phyloP scores from a whole-genome alignment of 352 stramenopile species.

The Phytopythium aichiense region DNA sequence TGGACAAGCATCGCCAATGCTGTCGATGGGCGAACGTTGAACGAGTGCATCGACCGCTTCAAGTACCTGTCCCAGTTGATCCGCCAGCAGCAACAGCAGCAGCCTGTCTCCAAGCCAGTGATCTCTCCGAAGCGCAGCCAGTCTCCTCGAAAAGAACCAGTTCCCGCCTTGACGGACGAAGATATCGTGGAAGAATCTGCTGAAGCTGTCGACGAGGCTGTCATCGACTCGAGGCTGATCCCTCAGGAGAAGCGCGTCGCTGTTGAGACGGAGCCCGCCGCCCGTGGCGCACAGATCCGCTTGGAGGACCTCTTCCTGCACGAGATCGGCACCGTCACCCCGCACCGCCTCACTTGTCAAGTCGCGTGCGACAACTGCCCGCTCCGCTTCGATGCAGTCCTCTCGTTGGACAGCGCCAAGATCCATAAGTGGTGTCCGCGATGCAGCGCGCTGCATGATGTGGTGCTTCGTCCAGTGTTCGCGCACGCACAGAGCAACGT shows the following conservation, averaged over 20 bases:
- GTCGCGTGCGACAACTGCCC: conserved; percentile 72
- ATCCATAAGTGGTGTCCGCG: conserved; percentile 80
- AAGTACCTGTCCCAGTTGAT: conserved; percentile 58
- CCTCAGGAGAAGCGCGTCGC: conserved; percentile 31
- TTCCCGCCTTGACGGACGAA: conserved; percentile 10
- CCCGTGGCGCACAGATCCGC: conserved; percentile 45
- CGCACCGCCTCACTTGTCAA: conserved; percentile 58
- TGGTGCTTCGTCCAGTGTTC: conserved; percentile 64
- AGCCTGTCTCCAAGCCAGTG: background rate
- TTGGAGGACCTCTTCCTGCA: conserved; percentile 75
- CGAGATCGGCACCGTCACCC: conserved; percentile 69
- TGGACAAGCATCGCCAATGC: conserved; percentile 66
- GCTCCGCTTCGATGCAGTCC: conserved; percentile 56
- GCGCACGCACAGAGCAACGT: conserved; percentile 61
- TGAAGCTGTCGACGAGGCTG: conserved; percentile 12
- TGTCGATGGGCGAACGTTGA: conserved; percentile 62
- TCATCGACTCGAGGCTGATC: conserved; percentile 46
- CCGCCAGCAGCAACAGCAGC: conserved; percentile 9
- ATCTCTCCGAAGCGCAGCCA: background rate
- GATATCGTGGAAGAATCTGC: conserved; percentile 13
- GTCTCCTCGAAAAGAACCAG: background rate
- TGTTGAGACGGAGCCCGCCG: conserved; percentile 51
- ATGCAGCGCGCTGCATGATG: conserved; percentile 68
- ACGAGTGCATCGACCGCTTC: conserved; percentile 82
- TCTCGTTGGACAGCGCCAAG: conserved; percentile 36